Base-by-base conservation (phyloP, 768 basidiomycete genomes). In the Phylloporus arenicola region DNA sequence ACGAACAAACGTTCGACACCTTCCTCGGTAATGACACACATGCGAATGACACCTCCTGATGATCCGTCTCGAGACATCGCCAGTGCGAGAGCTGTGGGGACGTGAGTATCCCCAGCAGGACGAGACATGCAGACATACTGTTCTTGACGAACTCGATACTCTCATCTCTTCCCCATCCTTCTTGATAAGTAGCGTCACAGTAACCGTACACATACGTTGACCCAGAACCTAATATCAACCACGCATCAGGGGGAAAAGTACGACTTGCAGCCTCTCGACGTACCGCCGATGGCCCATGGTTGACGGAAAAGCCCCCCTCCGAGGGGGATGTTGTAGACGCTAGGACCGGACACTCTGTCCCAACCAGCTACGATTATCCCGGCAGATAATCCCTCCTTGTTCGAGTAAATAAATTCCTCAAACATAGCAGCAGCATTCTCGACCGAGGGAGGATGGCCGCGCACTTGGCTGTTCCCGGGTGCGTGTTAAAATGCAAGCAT, bases 181-280 rank as follows among this genome's bases (percentile, higher is more conserved):
- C 94, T 69, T 83, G 72, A 67, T 88, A 99, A 24, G 93, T 97
- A n/a, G 96, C 92, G 68, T 99, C 96, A 61, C 96, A 98, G 72
- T 97, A 98, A 46, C 95, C 96, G 64, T 98, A 99, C 11, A 98
- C 92, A 65, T 98, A 99, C 8, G 93, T 92, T 33, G 93, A 96
- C 8, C 96, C 96, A 45, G 92, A 95, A 22, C 92, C 88, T 92
- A 57, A 25, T 17, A 38, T 41, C 22, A 19, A 47, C 25, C 40
- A 31, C 9, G 30, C 10, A 22, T 56, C 17, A 45, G 30, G 24
- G 16, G 35, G 10, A n/a, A 48, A 9, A 35, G 34, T 3, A n/a
- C 0, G 34, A 20, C 11, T 13, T 2, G 13, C 30, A 40, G 31
- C 31, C 7, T 42, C 31, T 44, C 41, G 39, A 66, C 81, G 37